Percentiles rank a stretch among this genome's conserved stretches.
Conservation (phyloP, 345 rosid species). For the Mercurialis annua region DNA sequence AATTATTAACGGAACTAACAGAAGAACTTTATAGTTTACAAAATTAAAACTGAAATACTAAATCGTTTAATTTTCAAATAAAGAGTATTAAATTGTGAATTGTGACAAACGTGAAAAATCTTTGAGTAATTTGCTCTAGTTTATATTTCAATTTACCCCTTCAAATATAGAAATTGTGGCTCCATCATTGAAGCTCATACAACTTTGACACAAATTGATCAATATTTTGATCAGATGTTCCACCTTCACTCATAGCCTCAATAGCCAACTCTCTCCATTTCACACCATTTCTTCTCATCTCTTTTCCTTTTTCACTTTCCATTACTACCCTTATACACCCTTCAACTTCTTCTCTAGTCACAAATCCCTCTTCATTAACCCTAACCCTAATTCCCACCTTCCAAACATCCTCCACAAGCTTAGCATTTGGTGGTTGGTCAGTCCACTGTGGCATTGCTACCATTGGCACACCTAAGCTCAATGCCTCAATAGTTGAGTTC, state of each 20-base stretch:
- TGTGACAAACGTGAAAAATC: no score
- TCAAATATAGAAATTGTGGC: no score
- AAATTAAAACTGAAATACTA: no score
- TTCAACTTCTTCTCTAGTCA: constrained; percentile 48
- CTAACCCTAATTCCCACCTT: constrained; percentile 53
- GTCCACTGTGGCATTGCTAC: constrained; percentile 63
- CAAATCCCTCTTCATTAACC: constrained; percentile 45
- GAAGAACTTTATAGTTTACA: no score
- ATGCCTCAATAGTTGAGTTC: constrained; percentile 55
- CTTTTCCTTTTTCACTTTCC: constrained; percentile 44
- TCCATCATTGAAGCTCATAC: not conserved
- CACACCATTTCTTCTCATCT: not conserved
- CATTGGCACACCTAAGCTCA: constrained; percentile 50
- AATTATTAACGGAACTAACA: no score
- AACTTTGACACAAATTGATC: constrained; percentile 1
- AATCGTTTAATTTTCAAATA: no score
- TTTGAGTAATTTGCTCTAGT: no score
- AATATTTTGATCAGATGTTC: constrained; percentile 7
- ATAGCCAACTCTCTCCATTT: not conserved
- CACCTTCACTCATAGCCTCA: constrained; percentile 8
- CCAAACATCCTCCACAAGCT: constrained; percentile 60
- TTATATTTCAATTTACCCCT: no score
- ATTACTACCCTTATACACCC: constrained; percentile 45
- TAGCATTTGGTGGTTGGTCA: constrained; percentile 50
- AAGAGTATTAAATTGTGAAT: no score